phyloP scores from a whole-genome alignment of 2,329 filamentous ascomycete species.

The Talaromyces piceae region DNA sequence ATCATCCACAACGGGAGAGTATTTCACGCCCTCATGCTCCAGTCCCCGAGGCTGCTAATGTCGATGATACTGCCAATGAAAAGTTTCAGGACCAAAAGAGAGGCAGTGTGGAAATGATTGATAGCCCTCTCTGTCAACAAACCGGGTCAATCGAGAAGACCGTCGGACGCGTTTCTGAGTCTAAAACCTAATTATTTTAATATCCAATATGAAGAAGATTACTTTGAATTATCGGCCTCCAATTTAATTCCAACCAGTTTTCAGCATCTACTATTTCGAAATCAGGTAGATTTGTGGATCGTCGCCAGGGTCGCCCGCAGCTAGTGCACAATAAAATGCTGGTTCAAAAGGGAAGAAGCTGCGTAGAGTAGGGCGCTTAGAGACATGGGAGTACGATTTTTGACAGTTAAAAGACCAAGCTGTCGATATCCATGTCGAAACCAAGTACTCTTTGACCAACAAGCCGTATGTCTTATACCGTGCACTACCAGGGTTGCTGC shows the following conservation, averaged over 20 bases:
- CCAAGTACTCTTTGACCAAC: too few species aligned
- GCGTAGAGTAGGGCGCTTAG: too few species aligned
- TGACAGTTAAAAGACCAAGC: too few species aligned
- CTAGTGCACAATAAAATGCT: too few species aligned
- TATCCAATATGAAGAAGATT: not conserved
- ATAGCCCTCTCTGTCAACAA: constrained; percentile 15
- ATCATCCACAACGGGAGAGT: constrained; percentile 20
- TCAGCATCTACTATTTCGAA: not conserved
- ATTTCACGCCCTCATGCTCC: constrained; percentile 23
- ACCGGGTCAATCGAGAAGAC: constrained; percentile 4
- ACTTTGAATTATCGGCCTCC: not conserved
- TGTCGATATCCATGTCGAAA: too few species aligned
- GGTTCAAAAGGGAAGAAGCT: too few species aligned
- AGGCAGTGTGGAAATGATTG: constrained; percentile 7
- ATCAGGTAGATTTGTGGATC: not conserved
- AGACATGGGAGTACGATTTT: too few species aligned
- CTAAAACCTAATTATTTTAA: not conserved
- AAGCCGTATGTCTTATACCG: too few species aligned
- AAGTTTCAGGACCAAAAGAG: constrained; percentile 12
- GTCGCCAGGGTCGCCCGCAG: too few species aligned
- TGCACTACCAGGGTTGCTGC: too few species aligned
- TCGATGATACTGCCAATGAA: constrained; percentile 17
- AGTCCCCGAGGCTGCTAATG: constrained; percentile 19
- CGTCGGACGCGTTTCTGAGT: not conserved
- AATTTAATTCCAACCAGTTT: not conserved